Conservation (phyloP, 2,329 filamentous ascomycete genomes). For the Trichoderma guizhouense region DNA sequence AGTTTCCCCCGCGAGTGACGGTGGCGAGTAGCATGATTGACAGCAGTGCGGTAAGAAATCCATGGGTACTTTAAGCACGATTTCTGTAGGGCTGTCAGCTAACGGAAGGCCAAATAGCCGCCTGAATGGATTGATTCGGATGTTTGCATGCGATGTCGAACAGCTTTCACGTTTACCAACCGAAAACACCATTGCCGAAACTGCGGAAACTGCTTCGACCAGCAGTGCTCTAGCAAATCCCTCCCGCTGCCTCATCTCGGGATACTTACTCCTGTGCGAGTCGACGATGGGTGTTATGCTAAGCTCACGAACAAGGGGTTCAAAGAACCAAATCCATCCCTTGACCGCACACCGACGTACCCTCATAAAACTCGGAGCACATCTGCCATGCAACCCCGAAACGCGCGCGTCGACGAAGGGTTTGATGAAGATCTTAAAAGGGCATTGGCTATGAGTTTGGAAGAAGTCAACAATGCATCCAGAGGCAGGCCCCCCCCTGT, state of each 20-base stretch:
- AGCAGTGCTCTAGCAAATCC: slow-evolving; percentile 86
- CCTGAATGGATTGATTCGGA: slow-evolving; percentile 98
- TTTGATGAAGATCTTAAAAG: slow-evolving; percentile 95
- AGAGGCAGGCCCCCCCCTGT: slow-evolving; percentile 67
- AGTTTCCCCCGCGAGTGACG: slow-evolving; percentile 81
- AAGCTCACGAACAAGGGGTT: slow-evolving; percentile 73
- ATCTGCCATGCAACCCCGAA: slow-evolving; percentile 79
- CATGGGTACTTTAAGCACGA: background rate
- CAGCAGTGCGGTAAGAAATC: slow-evolving; percentile 74
- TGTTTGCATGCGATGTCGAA: slow-evolving; percentile 97
- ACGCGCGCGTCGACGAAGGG: slow-evolving; percentile 79
- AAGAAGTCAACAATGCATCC: slow-evolving; percentile 77
- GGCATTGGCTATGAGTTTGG: slow-evolving; percentile 93
- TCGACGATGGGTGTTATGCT: slow-evolving; percentile 92
- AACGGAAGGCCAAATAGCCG: slow-evolving; percentile 52
- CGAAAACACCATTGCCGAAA: slow-evolving; percentile 98
- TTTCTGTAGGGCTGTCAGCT: background rate
- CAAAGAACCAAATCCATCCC: slow-evolving; percentile 41
- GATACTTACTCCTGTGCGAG: slow-evolving; percentile 84
- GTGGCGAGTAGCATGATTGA: slow-evolving; percentile 98
- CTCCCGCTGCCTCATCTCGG: slow-evolving; percentile 88
- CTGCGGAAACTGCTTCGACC: slow-evolving; percentile 96
- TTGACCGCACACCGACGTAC: slow-evolving; percentile 47
- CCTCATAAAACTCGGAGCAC: slow-evolving; percentile 64
- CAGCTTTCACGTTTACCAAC: slow-evolving; percentile 94